A percentile compares a stretch with the other conserved stretches of the same genome.
Conservation (phyloP, 441 rosid species). For the Euphorbia schlechtendalii region DNA sequence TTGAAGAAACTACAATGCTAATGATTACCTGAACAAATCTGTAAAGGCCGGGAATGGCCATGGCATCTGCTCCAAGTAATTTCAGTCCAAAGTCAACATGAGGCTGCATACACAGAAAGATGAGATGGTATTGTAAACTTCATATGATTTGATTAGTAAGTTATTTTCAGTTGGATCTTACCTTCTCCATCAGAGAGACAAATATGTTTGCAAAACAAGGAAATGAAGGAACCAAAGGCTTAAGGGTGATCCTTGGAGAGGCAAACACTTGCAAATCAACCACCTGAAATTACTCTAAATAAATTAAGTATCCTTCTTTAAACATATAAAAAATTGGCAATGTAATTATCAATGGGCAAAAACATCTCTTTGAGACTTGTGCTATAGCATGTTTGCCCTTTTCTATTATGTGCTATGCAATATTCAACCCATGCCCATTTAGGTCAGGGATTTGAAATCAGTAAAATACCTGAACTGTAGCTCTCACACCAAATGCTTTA, state of each 20-base stretch:
- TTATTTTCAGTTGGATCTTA: slow-evolving; percentile 17
- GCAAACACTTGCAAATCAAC: slow-evolving; percentile 94
- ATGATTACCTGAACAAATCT: slow-evolving; percentile 75
- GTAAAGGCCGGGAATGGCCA: slow-evolving; percentile 96
- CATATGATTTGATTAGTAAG: neutral
- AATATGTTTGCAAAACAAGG: slow-evolving; percentile 87
- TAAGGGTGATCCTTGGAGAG: slow-evolving; percentile 74
- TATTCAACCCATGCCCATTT: too few species aligned
- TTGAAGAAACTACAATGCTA: neutral
- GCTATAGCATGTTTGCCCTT: too few species aligned
- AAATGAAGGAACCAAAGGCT: slow-evolving; percentile 84
- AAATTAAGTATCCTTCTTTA: slow-evolving; percentile 16
- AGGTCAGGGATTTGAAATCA: neutral
- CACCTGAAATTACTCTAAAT: slow-evolving; percentile 39
- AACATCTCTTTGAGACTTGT: too few species aligned
- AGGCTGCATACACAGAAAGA: slow-evolving; percentile 49
- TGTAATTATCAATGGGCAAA: neutral
- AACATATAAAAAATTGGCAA: neutral
- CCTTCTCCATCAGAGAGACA: slow-evolving; percentile 95
- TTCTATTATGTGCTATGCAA: too few species aligned
- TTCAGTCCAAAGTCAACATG: slow-evolving; percentile 92
- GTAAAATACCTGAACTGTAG: slow-evolving; percentile 76
- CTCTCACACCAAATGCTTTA: slow-evolving; percentile 88
- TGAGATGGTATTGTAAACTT: neutral
- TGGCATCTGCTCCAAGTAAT: slow-evolving; percentile 88